Conservation (phyloP, 129 eudicot species). For the Lactuca sativa region DNA sequence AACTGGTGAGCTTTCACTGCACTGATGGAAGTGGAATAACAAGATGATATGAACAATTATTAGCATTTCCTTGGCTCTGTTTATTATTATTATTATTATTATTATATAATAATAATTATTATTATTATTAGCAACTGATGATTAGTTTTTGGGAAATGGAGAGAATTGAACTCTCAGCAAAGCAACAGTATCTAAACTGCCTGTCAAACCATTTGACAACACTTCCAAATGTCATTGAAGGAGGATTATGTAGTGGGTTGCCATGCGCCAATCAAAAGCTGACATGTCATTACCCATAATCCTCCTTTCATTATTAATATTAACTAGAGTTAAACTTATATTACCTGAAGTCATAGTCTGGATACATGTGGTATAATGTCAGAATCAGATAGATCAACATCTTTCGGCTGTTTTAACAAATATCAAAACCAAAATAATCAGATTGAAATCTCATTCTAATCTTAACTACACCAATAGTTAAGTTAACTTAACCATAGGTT, state of each 20-base stretch:
- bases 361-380: conserved; percentile 87
- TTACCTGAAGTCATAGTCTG: conserved; percentile 98
- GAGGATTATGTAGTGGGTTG: conserved; percentile 89
- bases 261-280: conserved; percentile 85
- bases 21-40: conserved; percentile 53
- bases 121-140: conserved; percentile 22
- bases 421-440: conserved; percentile 17
- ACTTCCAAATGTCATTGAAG: conserved; percentile 68
- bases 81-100: not conserved
- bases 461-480: conserved; percentile 15
- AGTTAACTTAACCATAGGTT: conserved; percentile 1
- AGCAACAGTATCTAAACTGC: conserved; percentile 95
- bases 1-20: conserved; percentile 96
- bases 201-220: conserved; percentile 99
- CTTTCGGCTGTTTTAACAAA: conserved; percentile 68
- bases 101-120: not conserved
- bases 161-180: conserved; percentile 99
- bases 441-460: conserved; percentile 16
- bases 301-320: conserved; percentile 40
- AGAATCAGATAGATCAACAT: conserved; percentile 86
- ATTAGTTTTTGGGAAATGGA: conserved; percentile 83
- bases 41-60: conserved; percentile 6
- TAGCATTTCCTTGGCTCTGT: conserved; percentile 6
- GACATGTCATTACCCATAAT: conserved; percentile 99
- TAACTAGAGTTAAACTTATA: conserved; percentile 6